phyloP scores from a whole-genome alignment of 2,329 filamentous ascomycete species.

The Fusarium scirpi region DNA sequence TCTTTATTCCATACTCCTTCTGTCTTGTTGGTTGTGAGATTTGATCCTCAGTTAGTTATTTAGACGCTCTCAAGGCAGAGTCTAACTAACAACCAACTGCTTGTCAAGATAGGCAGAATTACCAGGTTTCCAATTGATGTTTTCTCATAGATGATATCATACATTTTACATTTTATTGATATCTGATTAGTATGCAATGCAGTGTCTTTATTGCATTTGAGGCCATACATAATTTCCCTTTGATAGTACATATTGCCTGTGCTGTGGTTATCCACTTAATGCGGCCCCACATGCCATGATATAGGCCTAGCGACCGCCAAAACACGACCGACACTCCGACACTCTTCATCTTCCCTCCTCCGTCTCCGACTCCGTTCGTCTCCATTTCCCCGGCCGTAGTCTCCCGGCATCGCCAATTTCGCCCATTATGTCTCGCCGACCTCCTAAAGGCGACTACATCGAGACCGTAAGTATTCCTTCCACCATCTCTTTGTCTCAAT shows the following conservation, averaged over 20 bases:
- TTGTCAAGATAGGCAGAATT: neutral
- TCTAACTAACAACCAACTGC: neutral
- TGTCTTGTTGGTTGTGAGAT: neutral
- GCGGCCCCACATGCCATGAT: slow-evolving; percentile 38
- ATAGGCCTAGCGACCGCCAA: slow-evolving; percentile 26
- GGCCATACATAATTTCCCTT: slow-evolving; percentile 2
- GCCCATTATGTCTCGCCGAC: slow-evolving; percentile 77
- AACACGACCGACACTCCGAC: slow-evolving; percentile 30
- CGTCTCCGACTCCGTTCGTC: slow-evolving; percentile 2
- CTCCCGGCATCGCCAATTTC: slow-evolving; percentile 20
- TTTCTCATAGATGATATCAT: neutral
- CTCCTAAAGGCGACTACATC: slow-evolving; percentile 91
- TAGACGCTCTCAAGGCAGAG: neutral
- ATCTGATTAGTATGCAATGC: neutral
- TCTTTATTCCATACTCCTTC: neutral
- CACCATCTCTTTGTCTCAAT: neutral
- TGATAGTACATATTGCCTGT: neutral
- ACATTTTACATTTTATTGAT: neutral
- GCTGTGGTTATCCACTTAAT: neutral
- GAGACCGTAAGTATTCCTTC: slow-evolving; percentile 77
- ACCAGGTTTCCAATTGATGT: neutral
- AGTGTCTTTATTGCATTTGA: slow-evolving; percentile 10
- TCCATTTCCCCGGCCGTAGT: slow-evolving; percentile 20
- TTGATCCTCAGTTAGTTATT: neutral
- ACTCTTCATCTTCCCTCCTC: slow-evolving; percentile 20